Conservation (phyloP, 2,329 filamentous ascomycete species). For the Colletotrichum graminicola region DNA sequence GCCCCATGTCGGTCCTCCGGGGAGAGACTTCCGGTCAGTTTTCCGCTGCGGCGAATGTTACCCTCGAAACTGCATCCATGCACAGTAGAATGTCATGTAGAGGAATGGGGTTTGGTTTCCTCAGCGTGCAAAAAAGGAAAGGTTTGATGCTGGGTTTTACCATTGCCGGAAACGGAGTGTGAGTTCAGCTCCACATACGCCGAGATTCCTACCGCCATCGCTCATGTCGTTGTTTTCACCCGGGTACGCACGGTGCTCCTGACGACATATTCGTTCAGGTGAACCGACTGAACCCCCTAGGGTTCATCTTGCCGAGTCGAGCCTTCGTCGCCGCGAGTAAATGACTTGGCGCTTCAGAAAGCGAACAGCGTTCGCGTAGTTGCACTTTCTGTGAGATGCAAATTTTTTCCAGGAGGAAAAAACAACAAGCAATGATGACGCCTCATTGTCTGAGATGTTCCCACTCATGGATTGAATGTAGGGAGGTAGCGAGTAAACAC, state of each 20-base stretch:
- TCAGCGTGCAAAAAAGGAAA: neutral
- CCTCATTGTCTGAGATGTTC: slow-evolving; percentile 31
- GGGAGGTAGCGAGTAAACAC: slow-evolving; percentile 34
- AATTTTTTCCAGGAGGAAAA: slow-evolving; percentile 18
- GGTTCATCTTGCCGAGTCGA: neutral
- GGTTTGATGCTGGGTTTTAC: neutral
- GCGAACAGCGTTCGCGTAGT: slow-evolving; percentile 2
- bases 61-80: neutral
- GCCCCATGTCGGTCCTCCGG: slow-evolving; percentile 26
- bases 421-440: slow-evolving; percentile 27
- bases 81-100: neutral
- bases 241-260: neutral
- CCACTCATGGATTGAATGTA: slow-evolving; percentile 38
- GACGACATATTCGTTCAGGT: neutral
- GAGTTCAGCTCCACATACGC: neutral
- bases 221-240: neutral
- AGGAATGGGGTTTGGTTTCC: slow-evolving; percentile 29
- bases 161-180: neutral
- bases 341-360: neutral
- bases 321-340: neutral
- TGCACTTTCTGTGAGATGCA: slow-evolving; percentile 10
- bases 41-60: slow-evolving; percentile 18
- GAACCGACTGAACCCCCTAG: neutral
- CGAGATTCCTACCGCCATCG: neutral
- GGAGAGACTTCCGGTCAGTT: slow-evolving; percentile 27